These are phyloP conservation scores for Mucor racemosus DNA, from an alignment of 371 early-diverging fungal genomes.

Conservation along the genomic window DNA sequence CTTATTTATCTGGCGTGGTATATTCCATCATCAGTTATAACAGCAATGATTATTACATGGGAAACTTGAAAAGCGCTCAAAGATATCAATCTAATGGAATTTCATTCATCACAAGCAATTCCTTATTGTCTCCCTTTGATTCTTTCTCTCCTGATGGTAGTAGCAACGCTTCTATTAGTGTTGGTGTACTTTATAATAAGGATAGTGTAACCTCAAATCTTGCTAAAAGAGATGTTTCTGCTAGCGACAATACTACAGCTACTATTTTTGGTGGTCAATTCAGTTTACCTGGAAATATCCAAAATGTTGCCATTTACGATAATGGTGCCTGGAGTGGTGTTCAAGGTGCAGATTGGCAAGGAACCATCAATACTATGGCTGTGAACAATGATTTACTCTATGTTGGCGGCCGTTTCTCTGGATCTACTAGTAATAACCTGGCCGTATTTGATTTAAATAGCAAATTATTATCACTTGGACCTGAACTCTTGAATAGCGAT, in stretches of 20 bases:
- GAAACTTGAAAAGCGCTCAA: conserved; percentile 44
- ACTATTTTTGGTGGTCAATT: conserved; percentile 54
- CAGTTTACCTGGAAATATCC: conserved; percentile 25
- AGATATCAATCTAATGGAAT: conserved; percentile 40
- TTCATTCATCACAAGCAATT: conserved; percentile 29
- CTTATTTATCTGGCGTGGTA: conserved; percentile 36
- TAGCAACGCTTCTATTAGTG: conserved; percentile 22
- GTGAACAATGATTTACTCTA: conserved; percentile 48
- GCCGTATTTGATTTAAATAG: conserved; percentile 37
- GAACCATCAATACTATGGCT: conserved; percentile 36
- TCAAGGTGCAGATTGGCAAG: conserved; percentile 43
- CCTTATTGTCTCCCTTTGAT: conserved; percentile 23
- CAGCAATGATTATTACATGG: conserved; percentile 31
- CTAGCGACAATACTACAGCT: conserved; percentile 5
- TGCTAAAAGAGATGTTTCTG: conserved; percentile 15
- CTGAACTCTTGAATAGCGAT: conserved; percentile 34
- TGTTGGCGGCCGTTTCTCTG: conserved; percentile 55
- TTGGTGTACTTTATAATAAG: conserved; percentile 32
- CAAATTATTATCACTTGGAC: conserved; percentile 18
- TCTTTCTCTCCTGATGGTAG: conserved; percentile 37
- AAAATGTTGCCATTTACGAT: conserved; percentile 49
- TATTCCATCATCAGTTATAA: conserved; percentile 14
- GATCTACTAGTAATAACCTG: conserved; percentile 27
- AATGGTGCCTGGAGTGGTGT: conserved; percentile 50
- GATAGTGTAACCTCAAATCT: conserved; percentile 7